Percentiles rank a stretch among this genome's conserved stretches.
Conservation (phyloP, 108 stramenopile species). For the Conticribra guillardii region DNA sequence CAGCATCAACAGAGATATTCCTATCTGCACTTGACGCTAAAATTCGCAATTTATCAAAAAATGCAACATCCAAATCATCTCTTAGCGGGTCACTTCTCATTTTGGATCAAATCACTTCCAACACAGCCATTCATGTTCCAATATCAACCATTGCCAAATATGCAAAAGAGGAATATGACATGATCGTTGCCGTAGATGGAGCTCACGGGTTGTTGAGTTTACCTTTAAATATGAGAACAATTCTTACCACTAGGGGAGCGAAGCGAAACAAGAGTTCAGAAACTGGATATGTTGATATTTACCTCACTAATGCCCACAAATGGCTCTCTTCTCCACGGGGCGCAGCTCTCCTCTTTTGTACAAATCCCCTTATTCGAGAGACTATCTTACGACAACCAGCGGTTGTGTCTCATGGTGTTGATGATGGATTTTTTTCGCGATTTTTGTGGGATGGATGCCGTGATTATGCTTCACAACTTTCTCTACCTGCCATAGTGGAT, state of each 20-base stretch:
- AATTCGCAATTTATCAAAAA: neutral
- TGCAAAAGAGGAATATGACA: slow-evolving; percentile 51
- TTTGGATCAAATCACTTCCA: slow-evolving; percentile 75
- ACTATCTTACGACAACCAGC: slow-evolving; percentile 60
- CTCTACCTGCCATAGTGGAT: slow-evolving; percentile 62
- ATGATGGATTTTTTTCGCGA: slow-evolving; percentile 70
- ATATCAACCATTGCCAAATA: slow-evolving; percentile 52
- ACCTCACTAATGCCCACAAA: slow-evolving; percentile 74
- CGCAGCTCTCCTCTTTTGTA: slow-evolving; percentile 61
- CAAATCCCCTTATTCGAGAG: slow-evolving; percentile 49
- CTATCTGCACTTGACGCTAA: slow-evolving; percentile 44
- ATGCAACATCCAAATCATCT: slow-evolving; percentile 12
- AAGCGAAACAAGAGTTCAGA: neutral
- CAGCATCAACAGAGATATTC: slow-evolving; percentile 38
- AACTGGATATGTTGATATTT: slow-evolving; percentile 54
- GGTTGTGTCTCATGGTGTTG: slow-evolving; percentile 69
- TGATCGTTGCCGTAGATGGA: slow-evolving; percentile 69
- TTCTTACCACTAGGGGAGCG: slow-evolving; percentile 4
- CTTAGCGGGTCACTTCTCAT: slow-evolving; percentile 52
- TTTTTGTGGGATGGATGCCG: slow-evolving; percentile 81
- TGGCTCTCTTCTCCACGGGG: slow-evolving; percentile 78
- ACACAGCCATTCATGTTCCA: slow-evolving; percentile 74
- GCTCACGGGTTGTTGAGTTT: slow-evolving; percentile 74
- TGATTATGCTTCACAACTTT: slow-evolving; percentile 67
- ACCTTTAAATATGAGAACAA: slow-evolving; percentile 32